Percentiles rank a stretch among this genome's conserved stretches.
phyloP scores from a whole-genome alignment of 2,329 filamentous ascomycete species.

The Clonostachys solani region DNA sequence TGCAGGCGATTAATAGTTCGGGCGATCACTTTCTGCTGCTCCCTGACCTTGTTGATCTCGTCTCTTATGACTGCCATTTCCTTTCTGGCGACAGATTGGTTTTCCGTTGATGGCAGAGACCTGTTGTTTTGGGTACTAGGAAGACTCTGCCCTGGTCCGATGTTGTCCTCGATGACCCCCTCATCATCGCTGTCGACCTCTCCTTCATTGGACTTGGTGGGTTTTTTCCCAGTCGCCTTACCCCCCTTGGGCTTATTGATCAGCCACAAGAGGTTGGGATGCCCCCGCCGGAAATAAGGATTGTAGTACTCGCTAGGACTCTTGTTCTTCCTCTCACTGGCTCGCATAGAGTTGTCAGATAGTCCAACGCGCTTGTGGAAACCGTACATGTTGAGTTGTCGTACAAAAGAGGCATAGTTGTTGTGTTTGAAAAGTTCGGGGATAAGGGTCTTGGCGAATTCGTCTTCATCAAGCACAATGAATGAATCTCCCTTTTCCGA shows the following conservation, averaged over 20 bases:
- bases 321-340: constrained; percentile 95
- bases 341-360: constrained; percentile 96
- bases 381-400: constrained; percentile 94
- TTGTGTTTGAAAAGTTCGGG: constrained; percentile 99
- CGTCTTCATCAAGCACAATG: constrained; percentile 93
- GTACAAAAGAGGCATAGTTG: constrained; percentile 95
- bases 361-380: constrained; percentile 95
- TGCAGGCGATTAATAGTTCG: constrained; percentile 76
- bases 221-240: constrained; percentile 45
- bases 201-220: constrained; percentile 36
- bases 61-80: constrained; percentile 75
- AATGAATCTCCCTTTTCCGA: constrained; percentile 96
- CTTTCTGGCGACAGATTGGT: constrained; percentile 55
- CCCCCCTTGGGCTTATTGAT: constrained; percentile 89
- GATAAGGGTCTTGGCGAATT: constrained; percentile 95
- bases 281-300: constrained; percentile 88
- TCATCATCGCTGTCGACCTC: constrained; percentile 64
- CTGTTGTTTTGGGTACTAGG: constrained; percentile 11
- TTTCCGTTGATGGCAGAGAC: constrained; percentile 37
- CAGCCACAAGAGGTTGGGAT: constrained; percentile 89
- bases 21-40: constrained; percentile 83
- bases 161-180: constrained; percentile 33
- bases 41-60: constrained; percentile 77
- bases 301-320: constrained; percentile 98
- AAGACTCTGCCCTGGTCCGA: constrained; percentile 5